Conservation (phyloP, 2,329 filamentous ascomycete genomes). For the Aaosphaeria pasadenensis region DNA sequence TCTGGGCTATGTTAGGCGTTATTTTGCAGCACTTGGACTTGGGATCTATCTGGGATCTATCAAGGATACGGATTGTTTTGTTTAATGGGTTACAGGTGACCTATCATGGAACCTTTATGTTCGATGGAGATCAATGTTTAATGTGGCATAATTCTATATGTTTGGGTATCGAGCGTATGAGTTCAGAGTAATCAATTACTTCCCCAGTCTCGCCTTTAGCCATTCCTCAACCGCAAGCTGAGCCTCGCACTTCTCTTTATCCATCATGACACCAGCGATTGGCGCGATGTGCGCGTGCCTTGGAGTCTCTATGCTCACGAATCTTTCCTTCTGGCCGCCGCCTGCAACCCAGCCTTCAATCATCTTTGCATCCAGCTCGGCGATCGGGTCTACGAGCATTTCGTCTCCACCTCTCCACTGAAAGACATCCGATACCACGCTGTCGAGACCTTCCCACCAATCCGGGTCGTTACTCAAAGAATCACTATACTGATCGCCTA, state of each 20-base stretch:
- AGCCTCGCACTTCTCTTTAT: neutral
- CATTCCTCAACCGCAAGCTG: constrained; percentile 6
- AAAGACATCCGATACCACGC: constrained; percentile 2
- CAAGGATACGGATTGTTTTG: too few relatives aligned
- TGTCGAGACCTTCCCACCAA: constrained; percentile 4
- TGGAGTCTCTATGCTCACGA: constrained; percentile 10
- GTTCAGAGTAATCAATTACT: neutral
- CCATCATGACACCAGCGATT: constrained; percentile 14
- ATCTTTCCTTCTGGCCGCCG: constrained; percentile 8
- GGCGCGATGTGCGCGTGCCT: constrained; percentile 16
- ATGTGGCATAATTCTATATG: too few relatives aligned
- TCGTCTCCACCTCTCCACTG: constrained; percentile 3
- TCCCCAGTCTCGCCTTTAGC: constrained; percentile 1
- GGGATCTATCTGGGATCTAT: too few relatives aligned
- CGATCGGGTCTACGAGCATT: constrained; percentile 1
- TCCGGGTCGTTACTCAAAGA: neutral
- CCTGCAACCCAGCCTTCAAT: constrained; percentile 15
- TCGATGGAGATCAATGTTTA: too few relatives aligned
- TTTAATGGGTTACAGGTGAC: too few relatives aligned
- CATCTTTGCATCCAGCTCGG: constrained; percentile 6
- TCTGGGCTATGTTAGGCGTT: too few relatives aligned
- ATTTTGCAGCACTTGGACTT: too few relatives aligned
- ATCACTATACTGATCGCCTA: constrained; percentile 4
- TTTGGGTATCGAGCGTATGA: too few relatives aligned
- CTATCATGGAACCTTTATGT: too few relatives aligned